These are phyloP conservation scores for Tolypocladium nubicola DNA, from an alignment of 2,329 filamentous ascomycete genomes.

Conservation along the genomic window DNA sequence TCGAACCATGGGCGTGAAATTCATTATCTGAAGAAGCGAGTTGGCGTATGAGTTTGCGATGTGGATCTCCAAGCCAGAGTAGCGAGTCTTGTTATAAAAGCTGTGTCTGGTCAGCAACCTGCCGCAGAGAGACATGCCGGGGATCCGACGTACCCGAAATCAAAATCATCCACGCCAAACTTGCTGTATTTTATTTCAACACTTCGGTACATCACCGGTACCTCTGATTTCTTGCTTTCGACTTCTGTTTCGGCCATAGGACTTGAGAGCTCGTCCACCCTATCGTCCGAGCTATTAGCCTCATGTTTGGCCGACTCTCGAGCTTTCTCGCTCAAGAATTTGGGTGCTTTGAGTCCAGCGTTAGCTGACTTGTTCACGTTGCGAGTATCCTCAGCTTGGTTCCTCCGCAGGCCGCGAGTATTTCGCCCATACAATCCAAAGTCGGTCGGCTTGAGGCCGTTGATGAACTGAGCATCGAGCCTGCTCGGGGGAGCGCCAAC, in stretches of 20 bases:
- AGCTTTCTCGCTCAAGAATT: constrained; percentile 90
- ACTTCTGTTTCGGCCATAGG: constrained; percentile 59
- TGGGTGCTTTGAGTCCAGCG: constrained; percentile 61
- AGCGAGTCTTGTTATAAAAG: constrained; percentile 88
- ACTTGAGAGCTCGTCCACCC: constrained; percentile 48
- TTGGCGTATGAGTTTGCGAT: constrained; percentile 97
- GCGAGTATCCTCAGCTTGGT: constrained; percentile 74
- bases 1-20: constrained; percentile 78
- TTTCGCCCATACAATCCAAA: constrained; percentile 73
- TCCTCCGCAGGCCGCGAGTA: constrained; percentile 59
- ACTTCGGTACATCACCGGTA: constrained; percentile 81
- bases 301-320: constrained; percentile 49
- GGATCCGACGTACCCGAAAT: constrained; percentile 61
- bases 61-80: constrained; percentile 89
- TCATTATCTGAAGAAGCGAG: constrained; percentile 78
- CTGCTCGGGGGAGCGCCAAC: constrained; percentile 72
- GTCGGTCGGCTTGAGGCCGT: constrained; percentile 59
- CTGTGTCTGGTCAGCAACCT: constrained; percentile 29
- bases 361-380: constrained; percentile 48
- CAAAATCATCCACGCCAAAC: constrained; percentile 98
- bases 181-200: constrained; percentile 99
- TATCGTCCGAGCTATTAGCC: constrained; percentile 29
- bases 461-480: constrained; percentile 60
- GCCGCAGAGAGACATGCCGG: neutral
- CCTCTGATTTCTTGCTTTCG: constrained; percentile 67